Conservation (phyloP, 768 basidiomycete genomes). For the Lactifluus piperatus region DNA sequence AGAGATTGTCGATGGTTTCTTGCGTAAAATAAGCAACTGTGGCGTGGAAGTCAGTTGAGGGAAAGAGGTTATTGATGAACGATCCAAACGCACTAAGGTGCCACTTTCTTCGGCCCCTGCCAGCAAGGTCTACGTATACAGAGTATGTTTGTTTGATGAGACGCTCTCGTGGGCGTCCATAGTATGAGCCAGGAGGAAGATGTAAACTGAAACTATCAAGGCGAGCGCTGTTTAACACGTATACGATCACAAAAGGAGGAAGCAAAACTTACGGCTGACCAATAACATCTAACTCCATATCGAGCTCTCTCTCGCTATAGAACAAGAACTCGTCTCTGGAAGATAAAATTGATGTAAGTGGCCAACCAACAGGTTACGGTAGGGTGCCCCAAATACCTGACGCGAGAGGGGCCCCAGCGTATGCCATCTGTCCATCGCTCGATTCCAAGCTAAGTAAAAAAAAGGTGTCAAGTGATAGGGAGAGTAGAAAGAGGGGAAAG, state of each 20-base stretch:
- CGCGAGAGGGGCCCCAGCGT: conserved; percentile 72
- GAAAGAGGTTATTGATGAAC: not conserved
- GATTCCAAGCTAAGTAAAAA: conserved; percentile 48
- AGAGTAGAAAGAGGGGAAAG: conserved; percentile 19
- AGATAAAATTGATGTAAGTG: not conserved
- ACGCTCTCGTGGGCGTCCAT: conserved; percentile 33
- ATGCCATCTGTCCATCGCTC: conserved; percentile 71
- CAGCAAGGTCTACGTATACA: conserved; percentile 54
- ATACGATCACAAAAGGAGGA: not conserved
- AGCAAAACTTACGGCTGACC: conserved; percentile 16
- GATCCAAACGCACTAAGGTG: conserved; percentile 52
- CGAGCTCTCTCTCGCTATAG: conserved; percentile 58
- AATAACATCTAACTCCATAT: conserved; percentile 23
- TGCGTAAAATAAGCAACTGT: conserved; percentile 34
- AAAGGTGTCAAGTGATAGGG: not conserved
- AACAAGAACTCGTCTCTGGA: conserved; percentile 59
- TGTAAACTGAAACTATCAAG: conserved; percentile 22
- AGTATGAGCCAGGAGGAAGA: conserved; percentile 21
- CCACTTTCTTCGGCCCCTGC: conserved; percentile 67
- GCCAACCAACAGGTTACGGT: not conserved
- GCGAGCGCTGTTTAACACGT: conserved; percentile 17
- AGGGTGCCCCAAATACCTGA: conserved; percentile 41
- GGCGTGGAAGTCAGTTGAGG: not conserved
- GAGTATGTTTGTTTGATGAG: conserved; percentile 78
- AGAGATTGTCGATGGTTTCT: conserved; percentile 26